A percentile compares a stretch with the other conserved stretches of the same genome.
Conservation (phyloP, 176 grass and related monocot species). For the Tuctoria greenei region DNA sequence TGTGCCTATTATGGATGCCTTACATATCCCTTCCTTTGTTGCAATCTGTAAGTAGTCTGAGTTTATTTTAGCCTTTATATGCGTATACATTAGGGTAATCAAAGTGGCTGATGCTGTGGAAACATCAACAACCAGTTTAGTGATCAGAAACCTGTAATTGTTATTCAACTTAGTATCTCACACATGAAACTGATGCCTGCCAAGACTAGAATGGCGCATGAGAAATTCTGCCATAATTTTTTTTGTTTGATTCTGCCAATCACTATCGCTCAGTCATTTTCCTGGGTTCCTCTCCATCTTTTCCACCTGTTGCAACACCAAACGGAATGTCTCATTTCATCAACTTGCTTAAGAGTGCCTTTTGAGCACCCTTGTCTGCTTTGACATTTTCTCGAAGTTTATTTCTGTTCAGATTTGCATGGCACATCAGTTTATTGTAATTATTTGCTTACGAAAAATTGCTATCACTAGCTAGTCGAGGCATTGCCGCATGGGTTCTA, state of each 20-base stretch:
- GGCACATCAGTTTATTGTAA: too few species aligned
- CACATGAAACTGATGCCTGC: not conserved
- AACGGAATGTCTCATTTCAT: not conserved
- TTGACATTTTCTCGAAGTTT: too few species aligned
- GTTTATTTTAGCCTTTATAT: not conserved
- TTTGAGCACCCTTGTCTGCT: not conserved
- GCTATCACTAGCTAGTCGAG: too few species aligned
- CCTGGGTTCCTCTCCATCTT: not conserved
- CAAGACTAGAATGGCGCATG: not conserved
- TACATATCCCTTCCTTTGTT: not conserved
- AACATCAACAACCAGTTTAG: not conserved
- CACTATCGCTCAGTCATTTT: too few species aligned
- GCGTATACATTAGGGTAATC: not conserved
- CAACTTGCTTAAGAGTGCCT: not conserved
- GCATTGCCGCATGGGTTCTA: too few species aligned
- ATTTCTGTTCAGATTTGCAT: too few species aligned
- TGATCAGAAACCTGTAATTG: not conserved
- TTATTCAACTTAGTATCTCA: not conserved
- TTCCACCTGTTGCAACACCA: not conserved
- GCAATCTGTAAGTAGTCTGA: not conserved
- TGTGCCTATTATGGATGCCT: not conserved
- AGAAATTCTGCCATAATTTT: too few species aligned
- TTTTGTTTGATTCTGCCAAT: too few species aligned
- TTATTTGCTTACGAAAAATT: too few species aligned
- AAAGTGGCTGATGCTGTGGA: not conserved